Percentiles rank a stretch among this genome's conserved stretches.
These are phyloP conservation scores for Rubia yunnanensis DNA, from an alignment of 257 asterid species.

Conservation along the genomic window DNA sequence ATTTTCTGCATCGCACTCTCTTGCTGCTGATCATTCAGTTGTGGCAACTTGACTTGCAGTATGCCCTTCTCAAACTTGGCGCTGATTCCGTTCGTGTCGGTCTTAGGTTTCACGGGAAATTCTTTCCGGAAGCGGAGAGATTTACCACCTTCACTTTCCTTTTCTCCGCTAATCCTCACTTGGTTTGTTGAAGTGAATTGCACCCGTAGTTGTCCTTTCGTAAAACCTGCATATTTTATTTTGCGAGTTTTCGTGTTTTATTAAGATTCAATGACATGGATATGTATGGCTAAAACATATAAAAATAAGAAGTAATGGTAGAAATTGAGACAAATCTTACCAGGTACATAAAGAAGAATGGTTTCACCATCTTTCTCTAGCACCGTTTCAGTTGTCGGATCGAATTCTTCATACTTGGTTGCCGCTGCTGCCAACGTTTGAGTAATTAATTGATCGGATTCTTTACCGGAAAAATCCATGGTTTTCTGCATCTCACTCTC, in stretches of 20 bases:
- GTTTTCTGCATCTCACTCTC: background rate
- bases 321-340: background rate
- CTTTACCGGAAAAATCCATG: background rate
- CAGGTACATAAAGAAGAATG: slow-evolving; percentile 23
- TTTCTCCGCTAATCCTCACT: slow-evolving; percentile 48
- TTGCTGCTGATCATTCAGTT: slow-evolving; percentile 22
- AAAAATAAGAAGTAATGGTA: too few species aligned
- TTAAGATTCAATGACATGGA: too few species aligned
- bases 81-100: slow-evolving; percentile 37
- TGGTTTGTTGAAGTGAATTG: slow-evolving; percentile 32
- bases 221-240: slow-evolving; percentile 35
- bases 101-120: slow-evolving; percentile 35
- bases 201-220: slow-evolving; percentile 45
- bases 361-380: slow-evolving; percentile 47
- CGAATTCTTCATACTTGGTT: slow-evolving; percentile 29
- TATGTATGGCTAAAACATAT: too few species aligned
- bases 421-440: slow-evolving; percentile 23
- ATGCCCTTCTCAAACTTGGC: slow-evolving; percentile 57
- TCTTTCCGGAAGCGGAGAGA: slow-evolving; percentile 44
- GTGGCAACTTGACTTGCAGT: slow-evolving; percentile 42
- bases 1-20: background rate
- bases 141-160: slow-evolving; percentile 19
- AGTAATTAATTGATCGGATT: background rate
- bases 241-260: background rate
- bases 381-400: slow-evolving; percentile 40